Evolutionary conservation across 352 stramenopile species (phyloP).

Genomic region (Phytophthora tentaculata): DNA sequence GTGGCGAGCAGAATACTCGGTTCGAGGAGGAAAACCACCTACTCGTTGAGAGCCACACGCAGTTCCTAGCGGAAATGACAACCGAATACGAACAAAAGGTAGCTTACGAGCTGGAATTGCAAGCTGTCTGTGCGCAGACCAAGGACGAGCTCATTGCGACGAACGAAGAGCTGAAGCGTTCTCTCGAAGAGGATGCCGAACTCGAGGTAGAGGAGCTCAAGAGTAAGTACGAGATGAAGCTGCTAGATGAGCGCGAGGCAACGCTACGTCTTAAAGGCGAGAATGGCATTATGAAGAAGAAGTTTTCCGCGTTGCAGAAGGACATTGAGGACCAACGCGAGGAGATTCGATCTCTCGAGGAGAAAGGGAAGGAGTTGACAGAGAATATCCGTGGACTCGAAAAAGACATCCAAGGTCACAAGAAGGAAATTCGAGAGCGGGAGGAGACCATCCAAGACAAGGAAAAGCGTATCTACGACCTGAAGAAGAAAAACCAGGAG

Average conservation of each 20-base stretch:
- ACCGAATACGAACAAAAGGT: conserved; percentile 94
- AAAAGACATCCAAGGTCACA: conserved; percentile 93
- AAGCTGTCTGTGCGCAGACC: conserved; percentile 60
- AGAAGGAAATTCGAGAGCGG: conserved; percentile 93
- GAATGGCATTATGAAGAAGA: conserved; percentile 98
- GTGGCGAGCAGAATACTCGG: conserved; percentile 72
- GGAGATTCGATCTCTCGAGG: conserved; percentile 91
- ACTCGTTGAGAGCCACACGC: conserved; percentile 80
- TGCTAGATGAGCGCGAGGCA: conserved; percentile 89
- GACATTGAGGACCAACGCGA: conserved; percentile 96
- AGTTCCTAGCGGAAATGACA: conserved; percentile 92
- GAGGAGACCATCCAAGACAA: conserved; percentile 96
- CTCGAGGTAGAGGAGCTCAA: conserved; percentile 94
- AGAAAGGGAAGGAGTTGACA: conserved; percentile 93
- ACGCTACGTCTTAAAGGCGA: conserved; percentile 95
- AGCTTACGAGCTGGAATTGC: conserved; percentile 80
- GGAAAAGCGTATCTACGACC: conserved; percentile 96
- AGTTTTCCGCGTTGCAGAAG: conserved; percentile 93
- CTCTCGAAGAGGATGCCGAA: conserved; percentile 95
- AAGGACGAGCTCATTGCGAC: conserved; percentile 83
- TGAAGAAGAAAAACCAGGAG: conserved; percentile 98
- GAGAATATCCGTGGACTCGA: conserved; percentile 93
- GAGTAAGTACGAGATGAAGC: conserved; percentile 91
- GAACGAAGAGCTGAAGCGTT: conserved; percentile 90
- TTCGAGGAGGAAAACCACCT: conserved; percentile 82